A percentile compares a stretch with the other conserved stretches of the same genome.
Conservation (phyloP, 2,329 filamentous ascomycete species). For the Graphilbum fragrans region DNA sequence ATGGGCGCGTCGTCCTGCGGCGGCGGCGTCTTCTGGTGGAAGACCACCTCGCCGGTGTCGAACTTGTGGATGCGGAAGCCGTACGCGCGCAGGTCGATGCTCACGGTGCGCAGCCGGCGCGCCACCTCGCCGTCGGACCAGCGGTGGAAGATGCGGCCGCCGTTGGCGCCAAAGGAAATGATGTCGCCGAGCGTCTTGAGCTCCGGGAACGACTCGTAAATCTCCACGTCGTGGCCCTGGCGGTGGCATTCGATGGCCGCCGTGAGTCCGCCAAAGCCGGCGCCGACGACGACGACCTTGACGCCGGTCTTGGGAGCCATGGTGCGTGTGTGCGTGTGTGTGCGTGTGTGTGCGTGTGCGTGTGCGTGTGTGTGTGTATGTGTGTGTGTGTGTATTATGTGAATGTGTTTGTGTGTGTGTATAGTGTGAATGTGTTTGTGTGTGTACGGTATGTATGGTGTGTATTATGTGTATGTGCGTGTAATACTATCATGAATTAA, state of each 20-base stretch:
- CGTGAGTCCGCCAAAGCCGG: constrained; percentile 38
- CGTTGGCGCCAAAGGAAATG: constrained; percentile 49
- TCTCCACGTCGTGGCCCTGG: constrained; percentile 44
- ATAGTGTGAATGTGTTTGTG: too few species aligned
- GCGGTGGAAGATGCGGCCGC: constrained; percentile 46
- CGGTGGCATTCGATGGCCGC: constrained; percentile 51
- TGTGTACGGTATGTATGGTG: too few species aligned
- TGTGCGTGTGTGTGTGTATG: too few species aligned
- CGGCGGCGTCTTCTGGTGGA: constrained; percentile 37
- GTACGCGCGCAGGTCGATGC: constrained; percentile 37
- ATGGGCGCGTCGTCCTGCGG: constrained; percentile 34
- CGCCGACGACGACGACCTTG: constrained; percentile 18
- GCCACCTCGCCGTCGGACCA: constrained; percentile 40
- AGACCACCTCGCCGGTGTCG: constrained; percentile 45
- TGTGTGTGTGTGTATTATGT: too few species aligned
- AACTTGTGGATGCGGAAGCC: constrained; percentile 52
- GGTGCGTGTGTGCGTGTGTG: neutral
- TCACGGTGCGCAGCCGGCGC: constrained; percentile 32
- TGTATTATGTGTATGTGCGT: too few species aligned
- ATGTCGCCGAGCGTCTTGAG: constrained; percentile 50
- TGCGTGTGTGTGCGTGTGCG: too few species aligned
- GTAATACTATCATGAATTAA: too few species aligned
- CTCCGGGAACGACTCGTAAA: constrained; percentile 45
- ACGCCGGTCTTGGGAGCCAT: neutral
- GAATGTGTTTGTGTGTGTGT: too few species aligned